Evolutionary conservation across 441 rosid genomes (phyloP).

Genomic region (Omphalea diandra): DNA sequence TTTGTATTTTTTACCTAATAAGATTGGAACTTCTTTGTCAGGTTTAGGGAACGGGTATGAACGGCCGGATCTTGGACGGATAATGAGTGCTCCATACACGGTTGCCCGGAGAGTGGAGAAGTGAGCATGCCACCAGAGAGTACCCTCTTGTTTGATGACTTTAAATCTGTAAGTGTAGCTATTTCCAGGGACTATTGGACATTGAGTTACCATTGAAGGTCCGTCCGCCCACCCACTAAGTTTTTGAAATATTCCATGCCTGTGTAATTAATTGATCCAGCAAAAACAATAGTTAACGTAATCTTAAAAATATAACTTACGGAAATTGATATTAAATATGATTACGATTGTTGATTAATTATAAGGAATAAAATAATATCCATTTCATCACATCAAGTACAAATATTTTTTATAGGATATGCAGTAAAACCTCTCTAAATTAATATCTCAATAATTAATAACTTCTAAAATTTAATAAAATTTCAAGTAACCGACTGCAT

Average conservation of each 20-base stretch:
- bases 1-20: constrained; percentile 65
- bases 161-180: constrained; percentile 66
- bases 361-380: background rate
- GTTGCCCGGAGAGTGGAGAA: constrained; percentile 71
- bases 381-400: no score
- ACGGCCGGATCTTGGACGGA: constrained; percentile 57
- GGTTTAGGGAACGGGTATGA: constrained; percentile 79
- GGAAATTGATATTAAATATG: no score
- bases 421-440: no score
- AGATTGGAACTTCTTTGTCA: constrained; percentile 57
- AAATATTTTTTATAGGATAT: no score
- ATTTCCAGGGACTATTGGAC: constrained; percentile 66
- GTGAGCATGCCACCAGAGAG: constrained; percentile 98
- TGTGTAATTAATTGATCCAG: constrained; percentile 17
- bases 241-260: constrained; percentile 86
- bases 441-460: no score
- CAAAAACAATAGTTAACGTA: no score
- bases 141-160: constrained; percentile 71
- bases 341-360: no score
- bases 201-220: constrained; percentile 74
- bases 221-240: constrained; percentile 89
- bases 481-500: no score
- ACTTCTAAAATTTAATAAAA: no score
- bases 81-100: constrained; percentile 65
- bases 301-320: no score